Evolutionary conservation across 176 grass and related monocot species (phyloP), one percentile per base, ranked within the genome.

Genomic region (Secale cereale): DNA sequence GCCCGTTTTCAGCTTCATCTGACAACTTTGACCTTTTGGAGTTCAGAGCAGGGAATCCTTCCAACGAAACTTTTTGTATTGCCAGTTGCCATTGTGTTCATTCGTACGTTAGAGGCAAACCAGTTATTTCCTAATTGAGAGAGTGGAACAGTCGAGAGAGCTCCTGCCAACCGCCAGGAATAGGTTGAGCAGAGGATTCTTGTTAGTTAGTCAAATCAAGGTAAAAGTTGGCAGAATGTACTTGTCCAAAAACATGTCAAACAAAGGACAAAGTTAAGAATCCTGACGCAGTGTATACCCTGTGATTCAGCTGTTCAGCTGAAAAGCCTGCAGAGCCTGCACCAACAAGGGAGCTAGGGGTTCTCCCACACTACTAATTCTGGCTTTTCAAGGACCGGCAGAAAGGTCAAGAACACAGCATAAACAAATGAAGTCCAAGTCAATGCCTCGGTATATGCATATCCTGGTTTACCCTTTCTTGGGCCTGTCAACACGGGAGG

Each of bases 111-210:
- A 65, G 70, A 46, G 32, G 76, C 14, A 40, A 28, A 26, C 70
- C 20, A 0, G 26, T 67, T 79, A 67, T 66, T 80, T 71, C 63
- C 46, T 22, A 31, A 54, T 57, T 22, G 43, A 43, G 48, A 25
- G 32, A 46, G 46, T 31, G 10, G 54, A 37, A 86, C 59, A 31
- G 59, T 27, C 52, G 7, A 39, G 59, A 39, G 43, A 66, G 54
- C 30, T 52, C 62, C 59, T 74, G 74, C 17, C 40, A 72, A 56
- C 22, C 30, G 64, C n/a, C 65, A 63, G 37, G 10, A 71, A 10
- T 77, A 78, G 73, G 72, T 83, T 37, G n/a, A 10, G 20, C n/a
- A 41, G 29, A 65, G 10, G 82, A 89, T 85, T 84, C 31, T 80
- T 71, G 82, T 48, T 27, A 28, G 76, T 16, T 35, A 59, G 33